Evolutionary conservation across 2,329 filamentous ascomycete species (phyloP), one percentile per base, ranked within the genome.

Genomic region (Phialophora tarda): DNA sequence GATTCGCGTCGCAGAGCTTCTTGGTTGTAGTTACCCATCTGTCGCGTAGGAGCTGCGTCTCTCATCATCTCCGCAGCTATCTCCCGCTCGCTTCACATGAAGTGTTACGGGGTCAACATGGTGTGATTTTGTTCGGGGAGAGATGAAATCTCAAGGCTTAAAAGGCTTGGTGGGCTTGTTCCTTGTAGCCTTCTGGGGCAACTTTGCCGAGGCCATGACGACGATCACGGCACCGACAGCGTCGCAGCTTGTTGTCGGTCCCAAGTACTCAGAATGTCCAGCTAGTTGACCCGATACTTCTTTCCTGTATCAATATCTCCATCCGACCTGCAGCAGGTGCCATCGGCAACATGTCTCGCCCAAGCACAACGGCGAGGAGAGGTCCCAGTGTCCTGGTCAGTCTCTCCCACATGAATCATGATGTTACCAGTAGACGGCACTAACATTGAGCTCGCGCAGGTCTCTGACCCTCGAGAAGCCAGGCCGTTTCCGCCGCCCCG

Each of bases 311-410:
- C 53, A 12, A 41, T 14, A 12, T 28, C 17, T 44, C n/a, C 26
- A 14, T 28, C 7, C 1, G 14, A 5, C 50, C 30, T 53, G 30
- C 30, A 32, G 30, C 41, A 12, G 30, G 41, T 8, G 44, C 23
- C 41, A 17, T 14, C 50, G n/a, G 32, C 11, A 24, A 28, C 7
- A 71, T 71, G 69, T 61, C 69, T 60, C 62, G 65, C 12, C 60
- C 58, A 38, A 69, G 66, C 44, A 69, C 74, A 65, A 72, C 72
- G 55, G 69, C 73, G 60, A 88, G 87, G 75, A 82, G 85, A 74
- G 82, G 84, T 17, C 85, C 85, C n/a, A 87, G 86, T 60, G 86
- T 88, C 67, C 79, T 89, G 77, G 87, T 88, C 8, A 62, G 65
- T 64, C 23, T 44, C 48, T 57, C 21, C 47, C 48, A 28, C 17